phyloP scores from a whole-genome alignment of 306 rosid genomes.

The Begonia loranthoides region DNA sequence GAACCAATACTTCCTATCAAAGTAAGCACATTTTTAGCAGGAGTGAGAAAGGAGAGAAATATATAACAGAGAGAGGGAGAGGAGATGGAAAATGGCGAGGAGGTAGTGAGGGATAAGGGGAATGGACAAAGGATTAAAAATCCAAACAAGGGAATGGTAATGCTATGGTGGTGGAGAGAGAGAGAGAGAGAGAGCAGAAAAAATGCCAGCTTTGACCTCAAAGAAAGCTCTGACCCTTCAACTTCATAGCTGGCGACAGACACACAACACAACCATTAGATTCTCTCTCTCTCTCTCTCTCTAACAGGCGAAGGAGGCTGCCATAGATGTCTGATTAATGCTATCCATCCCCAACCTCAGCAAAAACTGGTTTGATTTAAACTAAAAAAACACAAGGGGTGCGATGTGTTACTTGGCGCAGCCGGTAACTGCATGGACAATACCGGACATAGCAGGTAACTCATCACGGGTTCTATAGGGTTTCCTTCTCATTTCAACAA shows the following conservation, averaged over 20 bases:
- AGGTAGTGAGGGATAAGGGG: slow-evolving; percentile 5
- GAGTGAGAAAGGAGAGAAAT: slow-evolving; percentile 6
- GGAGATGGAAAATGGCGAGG: slow-evolving; percentile 11
- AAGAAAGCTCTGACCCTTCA: slow-evolving; percentile 61
- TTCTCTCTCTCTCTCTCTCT: slow-evolving; percentile 21
- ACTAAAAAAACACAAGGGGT: background rate
- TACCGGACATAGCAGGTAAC: slow-evolving; percentile 7
- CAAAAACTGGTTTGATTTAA: background rate
- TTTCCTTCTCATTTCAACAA: background rate
- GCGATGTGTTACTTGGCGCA: background rate
- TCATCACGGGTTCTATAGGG: slow-evolving; percentile 7
- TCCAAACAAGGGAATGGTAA: slow-evolving; percentile 2
- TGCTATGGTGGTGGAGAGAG: background rate
- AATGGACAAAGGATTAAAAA: slow-evolving; percentile 21
- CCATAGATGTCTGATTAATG: slow-evolving; percentile 8
- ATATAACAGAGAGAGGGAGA: slow-evolving; percentile 1
- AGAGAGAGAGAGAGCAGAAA: background rate
- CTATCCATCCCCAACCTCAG: background rate
- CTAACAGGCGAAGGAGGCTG: slow-evolving; percentile 2
- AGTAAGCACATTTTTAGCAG: slow-evolving; percentile 17
- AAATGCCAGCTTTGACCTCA: slow-evolving; percentile 63
- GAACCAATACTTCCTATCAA: slow-evolving; percentile 12
- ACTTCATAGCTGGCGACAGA: slow-evolving; percentile 78
- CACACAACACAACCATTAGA: slow-evolving; percentile 6
- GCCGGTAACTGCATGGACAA: background rate